These are phyloP conservation scores for Calonectria multiphialidica DNA, from an alignment of 2,329 filamentous ascomycete genomes.

Conservation along the genomic window DNA sequence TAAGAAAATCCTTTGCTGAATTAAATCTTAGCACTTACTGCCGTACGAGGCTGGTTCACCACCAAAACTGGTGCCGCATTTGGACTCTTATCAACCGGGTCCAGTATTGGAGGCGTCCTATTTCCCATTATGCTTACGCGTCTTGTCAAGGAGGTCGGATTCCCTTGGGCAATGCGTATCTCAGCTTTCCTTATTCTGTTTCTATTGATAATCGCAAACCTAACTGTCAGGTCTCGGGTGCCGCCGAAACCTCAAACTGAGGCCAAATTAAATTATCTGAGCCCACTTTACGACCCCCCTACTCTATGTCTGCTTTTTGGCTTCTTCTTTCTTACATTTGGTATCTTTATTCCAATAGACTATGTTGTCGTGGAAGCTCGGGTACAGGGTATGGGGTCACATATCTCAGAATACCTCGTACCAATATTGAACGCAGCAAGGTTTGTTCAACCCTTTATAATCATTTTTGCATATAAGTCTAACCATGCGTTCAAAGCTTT, in stretches of 20 bases:
- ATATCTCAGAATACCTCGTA: conserved; percentile 50
- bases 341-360: conserved; percentile 53
- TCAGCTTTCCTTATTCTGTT: conserved; percentile 52
- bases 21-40: conserved; percentile 38
- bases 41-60: conserved; percentile 49
- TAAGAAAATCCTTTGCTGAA: background rate
- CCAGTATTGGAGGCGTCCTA: conserved; percentile 54
- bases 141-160: conserved; percentile 51
- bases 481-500: conserved; percentile 37
- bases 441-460: background rate
- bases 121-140: conserved; percentile 56
- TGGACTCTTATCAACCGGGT: conserved; percentile 51
- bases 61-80: conserved; percentile 49
- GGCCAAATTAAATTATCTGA: conserved; percentile 41
- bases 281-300: conserved; percentile 46
- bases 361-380: conserved; percentile 49
- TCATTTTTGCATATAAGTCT: background rate
- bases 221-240: conserved; percentile 42
- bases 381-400: conserved; percentile 40
- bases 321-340: conserved; percentile 49
- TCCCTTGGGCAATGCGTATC: conserved; percentile 55
- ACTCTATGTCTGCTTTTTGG: conserved; percentile 46
- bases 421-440: conserved; percentile 53
- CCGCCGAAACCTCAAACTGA: conserved; percentile 44
- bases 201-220: conserved; percentile 46